These are phyloP conservation scores for Karstenula rhodostoma DNA, from an alignment of 2,329 filamentous ascomycete genomes.

Conservation along the genomic window DNA sequence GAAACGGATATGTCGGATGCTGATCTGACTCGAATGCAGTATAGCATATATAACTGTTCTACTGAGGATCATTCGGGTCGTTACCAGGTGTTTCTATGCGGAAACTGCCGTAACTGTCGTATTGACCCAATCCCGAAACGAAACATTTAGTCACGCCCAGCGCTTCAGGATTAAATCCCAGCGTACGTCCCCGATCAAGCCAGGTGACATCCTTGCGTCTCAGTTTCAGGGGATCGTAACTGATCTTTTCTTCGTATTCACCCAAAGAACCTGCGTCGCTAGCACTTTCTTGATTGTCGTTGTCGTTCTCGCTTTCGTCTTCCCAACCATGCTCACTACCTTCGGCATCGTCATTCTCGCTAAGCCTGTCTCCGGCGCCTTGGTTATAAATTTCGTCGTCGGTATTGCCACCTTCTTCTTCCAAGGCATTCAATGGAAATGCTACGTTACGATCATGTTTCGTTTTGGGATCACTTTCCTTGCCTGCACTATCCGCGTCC, in stretches of 20 bases:
- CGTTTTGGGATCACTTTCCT: not conserved
- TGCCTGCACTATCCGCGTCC: not conserved
- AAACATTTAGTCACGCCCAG: slow-evolving; percentile 21
- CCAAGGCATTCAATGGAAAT: not conserved
- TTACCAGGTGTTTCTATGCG: not conserved
- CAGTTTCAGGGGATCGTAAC: slow-evolving; percentile 26
- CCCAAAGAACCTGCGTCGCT: slow-evolving; percentile 8
- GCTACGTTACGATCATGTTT: slow-evolving; percentile 2
- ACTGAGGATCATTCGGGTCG: slow-evolving; percentile 23
- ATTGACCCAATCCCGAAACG: slow-evolving; percentile 22
- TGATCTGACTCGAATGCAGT: slow-evolving; percentile 8
- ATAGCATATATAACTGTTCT: slow-evolving; percentile 15
- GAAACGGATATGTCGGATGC: slow-evolving; percentile 25
- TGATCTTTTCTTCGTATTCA: slow-evolving; percentile 15
- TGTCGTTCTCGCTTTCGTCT: not conserved
- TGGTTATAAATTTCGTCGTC: not conserved
- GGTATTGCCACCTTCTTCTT: not conserved
- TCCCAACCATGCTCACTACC: not conserved
- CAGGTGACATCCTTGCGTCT: slow-evolving; percentile 22
- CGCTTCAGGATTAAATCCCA: slow-evolving; percentile 26
- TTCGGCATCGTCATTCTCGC: not conserved
- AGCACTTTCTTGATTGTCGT: not conserved
- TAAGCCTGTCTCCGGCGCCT: not conserved
- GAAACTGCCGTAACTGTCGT: not conserved
- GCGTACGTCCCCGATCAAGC: slow-evolving; percentile 20